Percentiles rank a stretch among this genome's conserved stretches.
These are phyloP conservation scores for Exidia glandulosa DNA, from an alignment of 768 basidiomycete genomes.

Conservation along the genomic window DNA sequence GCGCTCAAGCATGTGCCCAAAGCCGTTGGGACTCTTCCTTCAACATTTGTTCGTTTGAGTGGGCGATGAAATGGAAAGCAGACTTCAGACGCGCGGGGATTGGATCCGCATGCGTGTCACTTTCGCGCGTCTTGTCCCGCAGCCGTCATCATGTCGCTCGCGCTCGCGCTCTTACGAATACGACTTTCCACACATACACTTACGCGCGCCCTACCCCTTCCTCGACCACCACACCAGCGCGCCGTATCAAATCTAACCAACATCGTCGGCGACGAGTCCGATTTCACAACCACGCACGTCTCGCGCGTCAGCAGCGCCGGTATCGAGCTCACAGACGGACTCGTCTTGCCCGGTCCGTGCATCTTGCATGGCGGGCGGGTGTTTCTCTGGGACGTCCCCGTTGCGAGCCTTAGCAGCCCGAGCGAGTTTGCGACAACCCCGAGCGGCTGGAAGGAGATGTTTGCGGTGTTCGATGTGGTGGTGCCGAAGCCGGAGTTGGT, in stretches of 20 bases:
- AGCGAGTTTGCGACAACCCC: conserved; percentile 16
- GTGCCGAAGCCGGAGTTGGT: conserved; percentile 78
- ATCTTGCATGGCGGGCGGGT: conserved; percentile 81
- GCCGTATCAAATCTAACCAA: not conserved
- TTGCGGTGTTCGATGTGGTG: conserved; percentile 71
- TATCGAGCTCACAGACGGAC: conserved; percentile 66
- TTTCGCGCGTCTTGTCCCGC: no score
- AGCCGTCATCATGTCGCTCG: no score
- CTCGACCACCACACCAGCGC: not conserved
- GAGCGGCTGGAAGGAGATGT: conserved; percentile 50
- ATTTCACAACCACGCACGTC: not conserved
- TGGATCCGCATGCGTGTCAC: no score
- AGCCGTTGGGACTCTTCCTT: no score
- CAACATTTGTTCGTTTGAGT: no score
- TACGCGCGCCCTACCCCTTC: not conserved
- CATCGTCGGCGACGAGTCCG: not conserved
- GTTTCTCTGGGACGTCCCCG: conserved; percentile 82
- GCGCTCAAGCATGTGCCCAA: no score
- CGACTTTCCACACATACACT: no score
- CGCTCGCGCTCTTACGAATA: no score
- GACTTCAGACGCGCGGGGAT: no score
- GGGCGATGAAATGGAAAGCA: no score
- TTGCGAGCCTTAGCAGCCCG: no score
- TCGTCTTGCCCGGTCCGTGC: conserved; percentile 63
- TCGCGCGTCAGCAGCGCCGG: conserved; percentile 40